These are phyloP conservation scores for Gossypium davidsonii DNA, from an alignment of 441 rosid species.

Conservation along the genomic window DNA sequence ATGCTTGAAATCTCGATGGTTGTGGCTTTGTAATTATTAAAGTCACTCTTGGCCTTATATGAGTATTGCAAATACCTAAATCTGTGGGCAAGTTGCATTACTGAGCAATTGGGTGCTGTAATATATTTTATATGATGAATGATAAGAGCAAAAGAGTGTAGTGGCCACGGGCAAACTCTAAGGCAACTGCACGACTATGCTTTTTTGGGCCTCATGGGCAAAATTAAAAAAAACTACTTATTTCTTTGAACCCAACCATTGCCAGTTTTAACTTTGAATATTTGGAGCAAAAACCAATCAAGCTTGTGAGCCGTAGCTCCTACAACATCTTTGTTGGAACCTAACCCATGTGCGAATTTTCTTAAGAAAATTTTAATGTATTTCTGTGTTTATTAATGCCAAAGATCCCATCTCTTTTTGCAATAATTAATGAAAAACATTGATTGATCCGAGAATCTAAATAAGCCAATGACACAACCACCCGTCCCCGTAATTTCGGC, in stretches of 20 bases:
- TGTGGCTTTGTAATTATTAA: neutral
- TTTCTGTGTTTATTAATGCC: neutral
- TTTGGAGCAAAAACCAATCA: neutral
- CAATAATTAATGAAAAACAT: constrained; percentile 7
- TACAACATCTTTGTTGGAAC: constrained; percentile 6
- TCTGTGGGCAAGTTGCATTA: neutral
- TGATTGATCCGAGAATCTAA: constrained; percentile 11
- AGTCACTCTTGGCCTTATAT: neutral
- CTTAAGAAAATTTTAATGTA: neutral
- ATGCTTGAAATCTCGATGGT: constrained; percentile 1
- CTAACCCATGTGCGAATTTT: constrained; percentile 14
- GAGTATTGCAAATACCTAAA: neutral
- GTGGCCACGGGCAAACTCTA: neutral
- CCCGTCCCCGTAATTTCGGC: constrained; percentile 27
- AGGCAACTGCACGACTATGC: neutral
- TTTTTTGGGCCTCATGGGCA: neutral
- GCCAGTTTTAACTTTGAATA: neutral
- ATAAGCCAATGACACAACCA: constrained; percentile 9
- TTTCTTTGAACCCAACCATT: neutral
- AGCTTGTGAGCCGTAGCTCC: neutral
- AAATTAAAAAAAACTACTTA: neutral
- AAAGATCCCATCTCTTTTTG: neutral
- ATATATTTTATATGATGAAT: neutral
- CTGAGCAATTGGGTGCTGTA: neutral
- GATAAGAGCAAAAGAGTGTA: neutral